Percentiles rank a stretch among this genome's conserved stretches.
phyloP scores from a whole-genome alignment of 2,329 filamentous ascomycete species.

The Teratosphaeria zuluensis region DNA sequence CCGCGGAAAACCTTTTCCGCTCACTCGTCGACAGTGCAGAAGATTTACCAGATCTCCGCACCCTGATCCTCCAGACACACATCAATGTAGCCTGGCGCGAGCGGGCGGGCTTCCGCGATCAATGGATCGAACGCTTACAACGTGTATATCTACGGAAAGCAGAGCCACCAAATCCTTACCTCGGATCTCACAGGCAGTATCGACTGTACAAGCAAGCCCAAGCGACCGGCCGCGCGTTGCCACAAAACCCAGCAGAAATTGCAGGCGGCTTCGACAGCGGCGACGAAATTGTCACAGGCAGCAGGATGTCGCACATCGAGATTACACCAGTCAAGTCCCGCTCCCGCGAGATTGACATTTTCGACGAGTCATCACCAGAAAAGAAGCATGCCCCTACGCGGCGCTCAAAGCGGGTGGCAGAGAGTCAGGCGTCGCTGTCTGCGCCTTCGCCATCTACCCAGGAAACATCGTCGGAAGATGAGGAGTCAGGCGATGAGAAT shows the following conservation, averaged over 20 bases:
- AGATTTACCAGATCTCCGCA: slow-evolving; percentile 56
- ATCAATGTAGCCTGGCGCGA: slow-evolving; percentile 72
- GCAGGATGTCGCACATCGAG: slow-evolving; percentile 16
- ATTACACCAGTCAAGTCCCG: slow-evolving; percentile 16
- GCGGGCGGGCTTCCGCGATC: slow-evolving; percentile 66
- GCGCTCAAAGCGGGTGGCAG: slow-evolving; percentile 22
- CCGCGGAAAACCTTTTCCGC: slow-evolving; percentile 67
- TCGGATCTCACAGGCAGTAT: slow-evolving; percentile 35
- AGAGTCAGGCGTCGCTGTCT: slow-evolving; percentile 11
- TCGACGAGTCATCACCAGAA: slow-evolving; percentile 11
- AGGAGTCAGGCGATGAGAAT: slow-evolving; percentile 20
- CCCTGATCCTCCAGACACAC: slow-evolving; percentile 64
- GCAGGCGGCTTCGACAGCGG: slow-evolving; percentile 5
- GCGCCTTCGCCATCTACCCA: slow-evolving; percentile 9
- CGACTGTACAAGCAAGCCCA: slow-evolving; percentile 28
- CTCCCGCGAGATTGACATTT: slow-evolving; percentile 14
- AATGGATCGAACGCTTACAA: slow-evolving; percentile 64
- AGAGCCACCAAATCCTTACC: slow-evolving; percentile 33
- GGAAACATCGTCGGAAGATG: slow-evolving; percentile 4
- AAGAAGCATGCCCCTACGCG: slow-evolving; percentile 6
- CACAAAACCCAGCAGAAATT: slow-evolving; percentile 2
- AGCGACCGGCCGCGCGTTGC: slow-evolving; percentile 2
- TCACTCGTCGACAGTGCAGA: slow-evolving; percentile 66
- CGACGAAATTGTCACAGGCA: background rate
- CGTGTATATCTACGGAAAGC: slow-evolving; percentile 52